These are phyloP conservation scores for Starmera amethionina DNA, from an alignment of 805 yeast genomes.

Conservation along the genomic window DNA sequence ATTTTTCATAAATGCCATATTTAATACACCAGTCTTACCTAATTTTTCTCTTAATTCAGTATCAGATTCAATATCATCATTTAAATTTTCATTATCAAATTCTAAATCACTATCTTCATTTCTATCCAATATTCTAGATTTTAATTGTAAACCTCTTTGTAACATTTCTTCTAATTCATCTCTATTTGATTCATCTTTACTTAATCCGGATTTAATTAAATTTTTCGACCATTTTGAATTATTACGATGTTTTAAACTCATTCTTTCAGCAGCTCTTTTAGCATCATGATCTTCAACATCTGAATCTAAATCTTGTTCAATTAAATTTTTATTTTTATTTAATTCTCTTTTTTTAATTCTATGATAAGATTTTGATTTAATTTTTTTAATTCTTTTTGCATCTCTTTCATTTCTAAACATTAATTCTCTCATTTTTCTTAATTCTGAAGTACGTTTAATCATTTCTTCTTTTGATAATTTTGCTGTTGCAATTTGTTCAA, in stretches of 20 bases:
- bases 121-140: conserved; percentile 56
- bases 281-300: conserved; percentile 58
- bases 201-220: conserved; percentile 82
- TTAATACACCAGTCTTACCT: conserved; percentile 84
- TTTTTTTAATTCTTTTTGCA: conserved; percentile 87
- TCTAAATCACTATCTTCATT: conserved; percentile 35
- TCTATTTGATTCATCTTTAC: conserved; percentile 76
- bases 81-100: conserved; percentile 30
- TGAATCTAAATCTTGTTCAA: conserved; percentile 38
- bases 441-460: conserved; percentile 64
- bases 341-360: conserved; percentile 81
- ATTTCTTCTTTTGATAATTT: conserved; percentile 75
- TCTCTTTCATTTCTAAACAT: conserved; percentile 93
- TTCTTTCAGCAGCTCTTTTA: conserved; percentile 82
- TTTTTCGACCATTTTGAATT: conserved; percentile 85
- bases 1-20: conserved; percentile 91
- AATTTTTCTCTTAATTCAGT: conserved; percentile 29
- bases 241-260: conserved; percentile 84
- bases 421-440: conserved; percentile 87
- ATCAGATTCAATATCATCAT: conserved; percentile 28
- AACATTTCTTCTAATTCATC: conserved; percentile 93
- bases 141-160: conserved; percentile 71
- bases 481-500: conserved; percentile 80
- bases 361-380: conserved; percentile 84
- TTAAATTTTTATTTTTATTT: conserved; percentile 55